Base-by-base conservation (phyloP, 2,329 filamentous ascomycete genomes). In the Salinomyces thailandicus region DNA sequence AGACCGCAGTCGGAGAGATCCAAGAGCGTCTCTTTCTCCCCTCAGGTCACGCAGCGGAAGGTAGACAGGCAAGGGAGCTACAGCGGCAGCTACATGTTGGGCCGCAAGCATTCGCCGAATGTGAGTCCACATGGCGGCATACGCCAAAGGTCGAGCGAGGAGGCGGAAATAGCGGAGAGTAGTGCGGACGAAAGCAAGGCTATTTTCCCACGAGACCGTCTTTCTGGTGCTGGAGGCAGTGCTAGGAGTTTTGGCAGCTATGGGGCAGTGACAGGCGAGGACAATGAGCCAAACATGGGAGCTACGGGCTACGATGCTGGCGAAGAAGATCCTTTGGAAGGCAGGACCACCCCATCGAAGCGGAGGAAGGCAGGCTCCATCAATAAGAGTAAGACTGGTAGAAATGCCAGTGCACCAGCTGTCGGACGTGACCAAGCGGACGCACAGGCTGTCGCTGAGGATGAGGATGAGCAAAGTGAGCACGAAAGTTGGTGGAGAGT, bases 401-500 rank as follows among this genome's bases (percentile, higher is more conserved):
- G 18, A 31, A 37, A 37, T 30, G 41, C 35, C 19, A 33, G 35
- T 34, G 8, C 5, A 26, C 26, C 29, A 24, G 33, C 31, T 13
- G 16, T 15, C 27, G 33, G 27, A 36, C 37, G 30, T 16, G 22
- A 26, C 9, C 22, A 26, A 26, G 22, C 9, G 9, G 32, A 35
- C 32, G 31, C 19, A 18, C 42, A 35, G 20, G 14, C 6, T 16
- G 6, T 5, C 13, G 32, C 18, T 26, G 37, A 43, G 18, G 33
- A 36, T 14, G 38, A 39, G 12, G 45, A 43, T 9, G 41, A 45
- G 17, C 45, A 45, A 1, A 52, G 56, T 19, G 41, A 52, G 20
- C 39, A 49, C 7, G 46, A 53, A 5, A 48, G 55, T 28, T 77
- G 77, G 71, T 77, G 72, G 69, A 63, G 63, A 48, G 53, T 54